Base-by-base conservation (phyloP, 768 basidiomycete genomes). In the Suillus paluster region DNA sequence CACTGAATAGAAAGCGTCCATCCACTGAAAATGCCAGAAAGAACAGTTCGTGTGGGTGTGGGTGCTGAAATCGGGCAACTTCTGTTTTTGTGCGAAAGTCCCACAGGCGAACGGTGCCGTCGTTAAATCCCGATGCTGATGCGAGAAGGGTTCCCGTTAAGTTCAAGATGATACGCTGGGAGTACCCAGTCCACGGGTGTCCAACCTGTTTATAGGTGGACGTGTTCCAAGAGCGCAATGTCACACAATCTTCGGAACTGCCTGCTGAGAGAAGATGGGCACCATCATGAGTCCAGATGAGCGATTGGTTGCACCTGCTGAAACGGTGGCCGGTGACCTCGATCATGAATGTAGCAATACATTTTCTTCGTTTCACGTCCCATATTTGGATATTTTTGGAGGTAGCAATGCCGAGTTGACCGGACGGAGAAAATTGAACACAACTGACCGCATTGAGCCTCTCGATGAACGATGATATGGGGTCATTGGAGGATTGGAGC, bases 291-390 rank as follows among this genome's bases (percentile, higher is more conserved):
- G 45, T 15, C 45, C 45, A 46, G 14, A 23, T 25, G 45, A 46
- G 45, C 23, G 14, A 23, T n/a, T n/a, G n/a, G n/a, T n/a, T n/a
- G n/a, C n/a, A n/a, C n/a, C n/a, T n/a, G n/a, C n/a, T n/a, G n/a
- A n/a, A n/a, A n/a, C n/a, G n/a, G 7, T 46, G 14, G 23, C 45
- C 45, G 3, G 23, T 30, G 30, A 30, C n/a, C n/a, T n/a, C n/a
- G n/a, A n/a, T n/a, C n/a, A n/a, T 46, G 45, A 46, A 46, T 46
- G 15, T 21, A 46, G 45, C 45, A 46, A 46, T 21, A 46, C 45
- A 14, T 23, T 46, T 1, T 14, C 7, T 25, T 46, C 5, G 45
- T 2, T 46, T 3, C 45, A 46, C 23, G 23, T 46, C 23, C 23
- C 45, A 46, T 46, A 45, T 45, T 23, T 45, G 44, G 21, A 45